Conservation (phyloP, 192 early-diverging fungal genomes). For the Glomus cerebriforme region DNA sequence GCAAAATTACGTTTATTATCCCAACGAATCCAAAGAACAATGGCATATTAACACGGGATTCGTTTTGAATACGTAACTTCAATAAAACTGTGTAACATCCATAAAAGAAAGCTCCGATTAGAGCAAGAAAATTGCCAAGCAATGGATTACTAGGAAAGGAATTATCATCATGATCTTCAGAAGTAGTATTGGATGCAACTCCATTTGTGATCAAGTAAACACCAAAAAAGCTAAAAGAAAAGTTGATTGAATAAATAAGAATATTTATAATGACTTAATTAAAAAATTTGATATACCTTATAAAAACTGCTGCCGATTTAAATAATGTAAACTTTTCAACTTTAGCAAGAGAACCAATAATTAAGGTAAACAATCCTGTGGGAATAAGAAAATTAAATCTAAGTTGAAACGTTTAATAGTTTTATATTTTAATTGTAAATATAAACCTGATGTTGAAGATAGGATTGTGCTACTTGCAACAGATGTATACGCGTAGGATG, state of each 20-base stretch:
- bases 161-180: constrained; percentile 17
- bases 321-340: constrained; percentile 61
- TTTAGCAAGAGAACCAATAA: constrained; percentile 58
- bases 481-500: constrained; percentile 71
- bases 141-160: constrained; percentile 46
- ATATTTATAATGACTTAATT: neutral
- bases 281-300: constrained; percentile 41
- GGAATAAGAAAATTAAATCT: neutral
- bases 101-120: constrained; percentile 76
- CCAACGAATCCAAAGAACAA: constrained; percentile 84
- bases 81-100: constrained; percentile 75
- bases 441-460: constrained; percentile 65
- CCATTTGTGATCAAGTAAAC: constrained; percentile 62
- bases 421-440: neutral
- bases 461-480: constrained; percentile 78
- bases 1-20: constrained; percentile 62
- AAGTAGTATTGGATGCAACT: constrained; percentile 38
- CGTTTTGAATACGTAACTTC: constrained; percentile 68
- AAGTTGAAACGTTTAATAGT: neutral
- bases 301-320: constrained; percentile 60
- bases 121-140: constrained; percentile 68
- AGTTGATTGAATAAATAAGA: neutral
- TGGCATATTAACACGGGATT: constrained; percentile 67
- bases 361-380: constrained; percentile 68
- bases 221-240: constrained; percentile 54